phyloP scores from a whole-genome alignment of 176 grass and related monocot species.

The Chrysopogon serrulatus region DNA sequence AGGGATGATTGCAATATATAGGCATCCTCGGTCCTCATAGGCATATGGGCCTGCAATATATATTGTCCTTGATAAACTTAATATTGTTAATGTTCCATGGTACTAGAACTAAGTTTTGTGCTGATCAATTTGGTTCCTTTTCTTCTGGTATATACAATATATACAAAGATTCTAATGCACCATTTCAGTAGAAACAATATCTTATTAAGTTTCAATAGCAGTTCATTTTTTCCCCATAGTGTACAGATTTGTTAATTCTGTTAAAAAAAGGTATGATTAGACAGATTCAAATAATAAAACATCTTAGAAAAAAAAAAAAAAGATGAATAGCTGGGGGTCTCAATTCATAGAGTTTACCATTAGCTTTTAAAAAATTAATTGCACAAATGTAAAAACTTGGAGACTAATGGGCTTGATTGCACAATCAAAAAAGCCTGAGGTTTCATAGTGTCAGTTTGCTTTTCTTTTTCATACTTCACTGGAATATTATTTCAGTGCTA shows the following conservation, averaged over 20 bases:
- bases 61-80: too few relatives aligned
- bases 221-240: background rate
- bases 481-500: background rate
- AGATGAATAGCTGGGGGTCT: background rate
- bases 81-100: too few relatives aligned
- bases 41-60: background rate
- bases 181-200: background rate
- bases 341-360: background rate
- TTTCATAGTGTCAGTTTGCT: background rate
- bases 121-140: background rate
- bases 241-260: background rate
- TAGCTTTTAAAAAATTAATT: background rate
- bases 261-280: background rate
- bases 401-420: background rate
- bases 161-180: too few relatives aligned
- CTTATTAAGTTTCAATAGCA: background rate
- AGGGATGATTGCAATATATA: background rate
- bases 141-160: background rate
- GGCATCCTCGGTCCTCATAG: background rate
- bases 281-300: background rate
- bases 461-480: background rate
- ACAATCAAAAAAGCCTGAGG: background rate
- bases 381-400: background rate
- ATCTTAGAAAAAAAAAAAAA: background rate
- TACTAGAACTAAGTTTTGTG: background rate